Evolutionary conservation across 202 grass and related monocot species (phyloP).

Genomic region (Saccharum hybrid): DNA sequence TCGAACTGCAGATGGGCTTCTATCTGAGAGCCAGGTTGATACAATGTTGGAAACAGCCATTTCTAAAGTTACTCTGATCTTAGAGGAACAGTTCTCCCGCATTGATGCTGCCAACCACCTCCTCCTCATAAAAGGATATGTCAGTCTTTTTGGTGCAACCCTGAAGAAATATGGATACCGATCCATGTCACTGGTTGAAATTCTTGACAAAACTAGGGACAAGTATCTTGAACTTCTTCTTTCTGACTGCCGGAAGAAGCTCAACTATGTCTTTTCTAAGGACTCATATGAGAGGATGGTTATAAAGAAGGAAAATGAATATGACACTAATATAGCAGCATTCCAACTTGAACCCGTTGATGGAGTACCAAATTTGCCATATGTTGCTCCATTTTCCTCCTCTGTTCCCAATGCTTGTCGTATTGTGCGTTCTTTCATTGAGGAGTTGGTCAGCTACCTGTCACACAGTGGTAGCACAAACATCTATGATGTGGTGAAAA

Average conservation of each 20-base stretch:
- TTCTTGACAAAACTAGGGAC: slow-evolving; percentile 72
- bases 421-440: slow-evolving; percentile 71
- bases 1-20: slow-evolving; percentile 69
- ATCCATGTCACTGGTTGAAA: slow-evolving; percentile 51
- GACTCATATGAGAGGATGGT: slow-evolving; percentile 65
- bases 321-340: slow-evolving; percentile 62
- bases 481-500: slow-evolving; percentile 69
- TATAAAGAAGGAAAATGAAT: slow-evolving; percentile 78
- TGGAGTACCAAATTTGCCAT: slow-evolving; percentile 67
- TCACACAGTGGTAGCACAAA: slow-evolving; percentile 56
- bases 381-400: slow-evolving; percentile 65
- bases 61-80: slow-evolving; percentile 63
- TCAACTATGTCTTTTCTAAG: slow-evolving; percentile 53
- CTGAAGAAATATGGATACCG: slow-evolving; percentile 67
- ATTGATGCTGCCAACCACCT: slow-evolving; percentile 66
- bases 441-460: slow-evolving; percentile 72
- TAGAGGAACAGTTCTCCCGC: slow-evolving; percentile 69
- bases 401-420: slow-evolving; percentile 67
- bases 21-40: slow-evolving; percentile 75
- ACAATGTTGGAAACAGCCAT: slow-evolving; percentile 68
- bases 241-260: slow-evolving; percentile 65
- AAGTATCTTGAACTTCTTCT: slow-evolving; percentile 70
- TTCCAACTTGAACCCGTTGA: slow-evolving; percentile 62
- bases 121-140: slow-evolving; percentile 71
- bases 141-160: slow-evolving; percentile 62